Evolutionary conservation across 192 early-diverging fungal species (phyloP).

Genomic region (Globomyces pollinis-pini): DNA sequence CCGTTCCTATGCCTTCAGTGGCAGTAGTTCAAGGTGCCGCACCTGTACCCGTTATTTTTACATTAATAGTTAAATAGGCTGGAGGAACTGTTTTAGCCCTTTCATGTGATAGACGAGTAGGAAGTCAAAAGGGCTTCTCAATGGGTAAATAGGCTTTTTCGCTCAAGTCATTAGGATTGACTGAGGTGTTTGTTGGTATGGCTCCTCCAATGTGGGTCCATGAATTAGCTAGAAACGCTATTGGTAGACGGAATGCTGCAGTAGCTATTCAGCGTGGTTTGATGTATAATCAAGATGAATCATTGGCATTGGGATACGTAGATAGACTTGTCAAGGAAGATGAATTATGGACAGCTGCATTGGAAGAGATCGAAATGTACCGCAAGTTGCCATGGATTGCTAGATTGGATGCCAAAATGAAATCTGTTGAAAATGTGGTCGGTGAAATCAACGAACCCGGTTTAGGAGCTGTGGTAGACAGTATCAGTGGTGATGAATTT

Average conservation of each 20-base stretch:
- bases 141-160: too few relatives aligned
- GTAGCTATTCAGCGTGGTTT: not conserved
- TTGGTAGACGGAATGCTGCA: not conserved
- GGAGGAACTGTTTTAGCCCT: conserved; percentile 31
- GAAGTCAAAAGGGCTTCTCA: not conserved
- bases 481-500: conserved; percentile 3
- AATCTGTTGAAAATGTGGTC: not conserved
- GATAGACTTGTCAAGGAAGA: not conserved
- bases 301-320: not conserved
- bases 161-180: too few relatives aligned
- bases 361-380: not conserved
- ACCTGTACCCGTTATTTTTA: too few relatives aligned
- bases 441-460: not conserved
- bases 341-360: not conserved
- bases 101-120: conserved; percentile 23
- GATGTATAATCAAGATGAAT: not conserved
- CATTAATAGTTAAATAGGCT: too few relatives aligned
- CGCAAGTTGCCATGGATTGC: not conserved
- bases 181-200: conserved; percentile 14
- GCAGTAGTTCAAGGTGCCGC: conserved; percentile 20
- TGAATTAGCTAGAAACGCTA: not conserved
- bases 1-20: conserved; percentile 15
- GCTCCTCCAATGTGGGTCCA: conserved; percentile 9
- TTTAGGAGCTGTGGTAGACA: not conserved
- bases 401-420: not conserved